Percentiles rank a stretch among this genome's conserved stretches.
Conservation (phyloP, 1,284 basidiomycete genomes). For the Laetiporus sulphureus region DNA sequence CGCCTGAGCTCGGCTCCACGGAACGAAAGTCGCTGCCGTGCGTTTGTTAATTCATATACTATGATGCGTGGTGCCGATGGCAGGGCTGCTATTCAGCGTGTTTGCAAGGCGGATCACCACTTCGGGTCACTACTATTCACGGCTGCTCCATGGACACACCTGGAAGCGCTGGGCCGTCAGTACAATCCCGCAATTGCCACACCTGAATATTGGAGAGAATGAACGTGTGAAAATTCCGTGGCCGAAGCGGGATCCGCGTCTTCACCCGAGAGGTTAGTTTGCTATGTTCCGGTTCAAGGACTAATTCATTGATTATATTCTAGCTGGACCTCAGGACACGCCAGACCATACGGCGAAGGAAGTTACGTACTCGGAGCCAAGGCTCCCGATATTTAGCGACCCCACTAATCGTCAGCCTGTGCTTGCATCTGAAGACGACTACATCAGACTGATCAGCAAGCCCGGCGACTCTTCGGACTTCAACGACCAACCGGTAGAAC, state of each 20-base stretch:
- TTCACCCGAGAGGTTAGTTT: background rate
- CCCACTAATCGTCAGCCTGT: constrained; percentile 32
- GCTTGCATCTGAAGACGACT: constrained; percentile 46
- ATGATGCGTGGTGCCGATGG: too few relatives aligned
- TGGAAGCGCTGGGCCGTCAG: constrained; percentile 64
- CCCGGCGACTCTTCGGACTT: constrained; percentile 35
- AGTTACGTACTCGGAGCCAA: constrained; percentile 61
- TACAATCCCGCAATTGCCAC: constrained; percentile 53
- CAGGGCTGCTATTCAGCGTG: constrained; percentile 38
- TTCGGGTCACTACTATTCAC: constrained; percentile 51
- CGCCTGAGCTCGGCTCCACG: constrained; percentile 35
- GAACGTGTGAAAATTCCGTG: constrained; percentile 50
- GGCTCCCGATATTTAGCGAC: constrained; percentile 30
- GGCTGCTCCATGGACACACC: constrained; percentile 41
- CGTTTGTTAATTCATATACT: too few relatives aligned
- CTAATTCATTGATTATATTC: background rate
- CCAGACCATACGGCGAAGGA: constrained; percentile 45
- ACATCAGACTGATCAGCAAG: constrained; percentile 51
- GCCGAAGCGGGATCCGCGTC: constrained; percentile 41
- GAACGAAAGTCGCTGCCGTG: constrained; percentile 40
- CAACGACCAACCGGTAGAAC: constrained; percentile 55
- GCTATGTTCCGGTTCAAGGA: too few relatives aligned
- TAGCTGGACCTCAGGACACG: constrained; percentile 58
- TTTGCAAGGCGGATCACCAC: constrained; percentile 67
- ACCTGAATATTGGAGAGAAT: constrained; percentile 30